Evolutionary conservation across 1,284 basidiomycete species (phyloP).

Genomic region (Schizophyllum amplum): DNA sequence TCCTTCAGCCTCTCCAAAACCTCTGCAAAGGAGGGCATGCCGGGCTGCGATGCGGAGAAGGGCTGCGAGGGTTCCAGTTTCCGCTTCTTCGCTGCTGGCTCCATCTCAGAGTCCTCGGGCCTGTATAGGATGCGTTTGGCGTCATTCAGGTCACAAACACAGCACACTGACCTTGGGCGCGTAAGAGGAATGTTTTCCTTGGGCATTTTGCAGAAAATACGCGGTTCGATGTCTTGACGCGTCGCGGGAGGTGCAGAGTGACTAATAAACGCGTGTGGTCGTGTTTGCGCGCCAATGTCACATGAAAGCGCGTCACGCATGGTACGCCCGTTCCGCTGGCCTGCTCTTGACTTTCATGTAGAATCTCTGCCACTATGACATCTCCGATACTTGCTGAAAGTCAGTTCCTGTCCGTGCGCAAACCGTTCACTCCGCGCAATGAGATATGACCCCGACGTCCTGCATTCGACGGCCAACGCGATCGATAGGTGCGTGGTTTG

Average conservation of each 20-base stretch:
- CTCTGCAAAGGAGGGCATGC: constrained; percentile 60
- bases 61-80: constrained; percentile 38
- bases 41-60: constrained; percentile 26
- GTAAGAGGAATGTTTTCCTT: constrained; percentile 27
- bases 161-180: constrained; percentile 11
- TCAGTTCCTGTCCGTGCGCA: too few relatives aligned
- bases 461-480: too few relatives aligned
- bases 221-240: not conserved
- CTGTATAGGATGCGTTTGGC: constrained; percentile 18
- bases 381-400: too few relatives aligned
- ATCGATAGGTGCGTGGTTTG: too few relatives aligned
- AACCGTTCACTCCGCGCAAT: too few relatives aligned
- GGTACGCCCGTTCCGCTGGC: too few relatives aligned
- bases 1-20: constrained; percentile 71
- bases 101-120: constrained; percentile 20
- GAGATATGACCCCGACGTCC: too few relatives aligned
- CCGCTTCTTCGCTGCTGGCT: constrained; percentile 51
- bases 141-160: constrained; percentile 17
- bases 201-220: constrained; percentile 7
- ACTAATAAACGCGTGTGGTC: constrained; percentile 11
- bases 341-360: too few relatives aligned
- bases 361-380: too few relatives aligned
- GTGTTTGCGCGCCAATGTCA: constrained; percentile 1
- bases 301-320: not conserved
- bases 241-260: not conserved